Evolutionary conservation across 805 yeast genomes (phyloP), one percentile per base, ranked within the genome.

Genomic region (Candida incommunis): DNA sequence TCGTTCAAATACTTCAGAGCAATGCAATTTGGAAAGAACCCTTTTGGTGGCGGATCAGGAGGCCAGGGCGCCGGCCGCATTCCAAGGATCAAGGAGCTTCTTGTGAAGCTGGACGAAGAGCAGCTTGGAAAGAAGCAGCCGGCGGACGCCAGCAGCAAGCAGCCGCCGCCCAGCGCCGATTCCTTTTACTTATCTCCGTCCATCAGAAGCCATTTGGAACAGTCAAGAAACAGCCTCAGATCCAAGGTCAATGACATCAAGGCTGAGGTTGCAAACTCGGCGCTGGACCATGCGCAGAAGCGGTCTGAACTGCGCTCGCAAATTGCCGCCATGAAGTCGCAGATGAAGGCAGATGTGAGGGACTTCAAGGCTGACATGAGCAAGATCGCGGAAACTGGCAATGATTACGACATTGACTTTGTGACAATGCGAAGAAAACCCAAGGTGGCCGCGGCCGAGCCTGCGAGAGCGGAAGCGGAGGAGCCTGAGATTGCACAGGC

Each of bases 361-460:
- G 22, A 34, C 15, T 34, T 21, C 11, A 34, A n/a, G 20, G 40
- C 40, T 7, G 40, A 7, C 40, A 34, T 18, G 22, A n/a, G n/a
- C n/a, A n/a, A n/a, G n/a, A n/a, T n/a, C n/a, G n/a, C n/a, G n/a
- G n/a, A n/a, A n/a, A n/a, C n/a, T n/a, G n/a, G n/a, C n/a, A n/a
- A n/a, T n/a, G n/a, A n/a, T 7, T 40, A 40, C 18, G 42, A 40
- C 9, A 40, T 40, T 40, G 42, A 40, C 26, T 23, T 11, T 5
- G 20, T 40, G n/a, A 40, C 42, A 9, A 13, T 40, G 42, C 7
- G 22, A 18, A 40, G 26, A 20, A 22, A n/a, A 18, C 42, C 42
- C 5, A n/a, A n/a, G n/a, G n/a, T n/a, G n/a, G n/a, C n/a, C n/a
- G n/a, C 5, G 11, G n/a, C 42, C 18, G 42, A 40, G 42, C n/a